A percentile compares a stretch with the other conserved stretches of the same genome.
These are phyloP conservation scores for Leucoagaricus sp. DNA, from an alignment of 1,284 basidiomycete species.

Conservation along the genomic window DNA sequence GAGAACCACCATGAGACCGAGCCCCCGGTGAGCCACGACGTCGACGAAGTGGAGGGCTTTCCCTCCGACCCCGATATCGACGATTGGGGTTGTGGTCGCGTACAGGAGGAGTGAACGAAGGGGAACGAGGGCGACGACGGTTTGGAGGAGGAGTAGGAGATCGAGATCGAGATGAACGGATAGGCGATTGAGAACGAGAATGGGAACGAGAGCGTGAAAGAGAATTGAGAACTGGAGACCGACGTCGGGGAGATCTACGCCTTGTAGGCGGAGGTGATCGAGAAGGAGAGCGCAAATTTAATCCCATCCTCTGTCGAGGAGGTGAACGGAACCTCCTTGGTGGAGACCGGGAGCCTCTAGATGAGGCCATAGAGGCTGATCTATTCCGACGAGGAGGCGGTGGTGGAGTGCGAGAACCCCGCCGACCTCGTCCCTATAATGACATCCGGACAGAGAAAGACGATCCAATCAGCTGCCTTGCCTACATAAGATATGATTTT, in stretches of 20 bases:
- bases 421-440: conserved; percentile 38
- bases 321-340: conserved; percentile 32
- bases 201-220: conserved; percentile 24
- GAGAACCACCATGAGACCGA: conserved; percentile 25
- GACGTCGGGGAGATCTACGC: conserved; percentile 18
- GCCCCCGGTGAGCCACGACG: conserved; percentile 47
- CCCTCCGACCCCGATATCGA: conserved; percentile 32
- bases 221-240: conserved; percentile 44
- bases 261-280: conserved; percentile 13
- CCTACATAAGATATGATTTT: neutral
- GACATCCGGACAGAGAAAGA: conserved; percentile 20
- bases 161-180: conserved; percentile 14
- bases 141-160: conserved; percentile 45
- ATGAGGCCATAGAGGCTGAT: conserved; percentile 39
- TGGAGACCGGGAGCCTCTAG: conserved; percentile 40
- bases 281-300: conserved; percentile 33
- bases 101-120: conserved; percentile 44
- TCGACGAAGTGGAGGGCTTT: conserved; percentile 50
- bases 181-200: conserved; percentile 31
- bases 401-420: conserved; percentile 42
- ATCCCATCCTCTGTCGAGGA: conserved; percentile 31
- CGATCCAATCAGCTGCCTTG: conserved; percentile 11
- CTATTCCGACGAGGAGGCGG: conserved; percentile 39
- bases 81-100: conserved; percentile 38
- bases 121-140: conserved; percentile 50